Percentiles rank a stretch among this genome's conserved stretches.
These are phyloP conservation scores for Candida mesenterica DNA, from an alignment of 1,139 yeast genomes.

Conservation along the genomic window DNA sequence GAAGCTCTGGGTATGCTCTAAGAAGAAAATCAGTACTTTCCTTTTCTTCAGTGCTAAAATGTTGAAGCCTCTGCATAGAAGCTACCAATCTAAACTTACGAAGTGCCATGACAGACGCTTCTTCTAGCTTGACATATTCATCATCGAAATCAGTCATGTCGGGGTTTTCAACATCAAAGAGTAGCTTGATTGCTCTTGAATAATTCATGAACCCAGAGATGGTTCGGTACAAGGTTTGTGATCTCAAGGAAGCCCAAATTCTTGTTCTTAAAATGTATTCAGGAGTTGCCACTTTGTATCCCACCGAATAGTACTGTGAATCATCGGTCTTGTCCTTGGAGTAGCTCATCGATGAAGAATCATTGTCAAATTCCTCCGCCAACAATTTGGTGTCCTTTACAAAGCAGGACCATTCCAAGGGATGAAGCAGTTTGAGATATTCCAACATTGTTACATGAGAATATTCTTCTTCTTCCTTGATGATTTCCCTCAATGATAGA, in stretches of 20 bases:
- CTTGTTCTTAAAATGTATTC: slow-evolving; percentile 52
- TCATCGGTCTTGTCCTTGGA: slow-evolving; percentile 29
- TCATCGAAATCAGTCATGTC: slow-evolving; percentile 11
- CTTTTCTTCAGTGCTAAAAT: slow-evolving; percentile 34
- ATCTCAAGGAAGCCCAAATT: slow-evolving; percentile 57
- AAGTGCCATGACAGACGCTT: slow-evolving; percentile 40
- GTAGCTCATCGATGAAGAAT: slow-evolving; percentile 24
- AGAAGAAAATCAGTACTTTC: slow-evolving; percentile 38
- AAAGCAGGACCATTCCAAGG: slow-evolving; percentile 51
- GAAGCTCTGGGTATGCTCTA: slow-evolving; percentile 46
- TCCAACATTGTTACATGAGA: slow-evolving; percentile 52
- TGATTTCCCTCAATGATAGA: slow-evolving; percentile 46
- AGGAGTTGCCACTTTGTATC: slow-evolving; percentile 54
- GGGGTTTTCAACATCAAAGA: slow-evolving; percentile 43
- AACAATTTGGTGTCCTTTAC: slow-evolving; percentile 49
- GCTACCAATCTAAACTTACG: slow-evolving; percentile 47
- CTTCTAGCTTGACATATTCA: slow-evolving; percentile 33
- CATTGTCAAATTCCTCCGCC: slow-evolving; percentile 44
- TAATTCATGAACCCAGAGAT: slow-evolving; percentile 59
- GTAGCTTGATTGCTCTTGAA: slow-evolving; percentile 48
- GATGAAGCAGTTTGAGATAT: slow-evolving; percentile 50
- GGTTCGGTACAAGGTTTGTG: slow-evolving; percentile 55
- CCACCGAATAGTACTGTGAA: slow-evolving; percentile 47
- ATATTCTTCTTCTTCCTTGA: slow-evolving; percentile 46
- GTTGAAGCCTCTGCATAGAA: slow-evolving; percentile 43